Evolutionary conservation across 768 basidiomycete species (phyloP).

Genomic region (Lepiota venenata): DNA sequence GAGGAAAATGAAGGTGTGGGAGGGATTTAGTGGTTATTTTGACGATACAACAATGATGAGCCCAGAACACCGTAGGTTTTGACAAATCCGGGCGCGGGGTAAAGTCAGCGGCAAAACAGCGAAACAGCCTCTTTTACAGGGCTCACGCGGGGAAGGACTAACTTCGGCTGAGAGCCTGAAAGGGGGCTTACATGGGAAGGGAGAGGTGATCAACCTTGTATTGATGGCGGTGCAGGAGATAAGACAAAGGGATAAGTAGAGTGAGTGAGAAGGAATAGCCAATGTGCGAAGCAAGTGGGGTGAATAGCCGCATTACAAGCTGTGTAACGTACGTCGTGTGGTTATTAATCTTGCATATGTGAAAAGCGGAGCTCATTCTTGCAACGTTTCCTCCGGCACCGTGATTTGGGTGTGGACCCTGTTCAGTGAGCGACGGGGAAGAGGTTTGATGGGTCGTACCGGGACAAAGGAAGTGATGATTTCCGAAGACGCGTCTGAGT

Average conservation of each 20-base stretch:
- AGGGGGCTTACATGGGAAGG: constrained; percentile 2
- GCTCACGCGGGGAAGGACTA: neutral
- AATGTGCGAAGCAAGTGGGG: constrained; percentile 11
- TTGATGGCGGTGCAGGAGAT: neutral
- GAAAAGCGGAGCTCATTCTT: neutral
- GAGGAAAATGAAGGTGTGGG: neutral
- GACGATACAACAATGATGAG: neutral
- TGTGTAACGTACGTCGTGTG: constrained; percentile 7
- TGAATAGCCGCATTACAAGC: constrained; percentile 9
- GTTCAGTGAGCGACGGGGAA: constrained; percentile 35
- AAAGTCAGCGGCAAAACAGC: constrained; percentile 1
- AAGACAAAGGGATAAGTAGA: constrained; percentile 3
- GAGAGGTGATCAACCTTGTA: constrained; percentile 2
- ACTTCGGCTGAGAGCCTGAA: neutral
- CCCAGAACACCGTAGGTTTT: neutral
- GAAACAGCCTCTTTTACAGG: neutral
- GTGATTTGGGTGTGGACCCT: constrained; percentile 5
- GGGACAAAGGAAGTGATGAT: constrained; percentile 39
- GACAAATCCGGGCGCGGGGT: constrained; percentile 1
- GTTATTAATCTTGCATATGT: constrained; percentile 3
- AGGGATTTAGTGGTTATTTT: neutral
- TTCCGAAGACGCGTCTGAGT: constrained; percentile 31
- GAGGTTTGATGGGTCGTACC: constrained; percentile 40
- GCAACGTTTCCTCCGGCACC: constrained; percentile 8
- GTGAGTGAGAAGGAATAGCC: neutral